Conservation (phyloP, 1,139 yeast species). For the Geotrichum reessii region DNA sequence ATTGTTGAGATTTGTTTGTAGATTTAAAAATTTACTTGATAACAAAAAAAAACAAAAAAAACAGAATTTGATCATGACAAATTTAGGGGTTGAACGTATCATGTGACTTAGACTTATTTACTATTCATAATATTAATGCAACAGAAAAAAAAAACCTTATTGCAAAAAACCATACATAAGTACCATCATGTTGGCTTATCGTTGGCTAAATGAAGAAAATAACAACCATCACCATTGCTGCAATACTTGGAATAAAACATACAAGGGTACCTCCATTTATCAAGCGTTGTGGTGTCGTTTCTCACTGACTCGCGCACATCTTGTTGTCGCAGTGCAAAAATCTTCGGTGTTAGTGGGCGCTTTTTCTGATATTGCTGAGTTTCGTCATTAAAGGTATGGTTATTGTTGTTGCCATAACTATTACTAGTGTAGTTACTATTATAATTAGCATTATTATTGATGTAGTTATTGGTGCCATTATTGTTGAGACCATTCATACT, state of each 20-base stretch:
- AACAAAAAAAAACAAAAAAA: background rate
- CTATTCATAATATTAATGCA: too few species aligned
- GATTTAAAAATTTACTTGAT: background rate
- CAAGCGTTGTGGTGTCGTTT: conserved; percentile 19
- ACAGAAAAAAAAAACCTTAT: too few species aligned
- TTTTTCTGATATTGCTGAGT: background rate
- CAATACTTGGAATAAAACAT: conserved; percentile 21
- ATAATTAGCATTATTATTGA: background rate
- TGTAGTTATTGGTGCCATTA: background rate
- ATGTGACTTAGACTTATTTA: background rate
- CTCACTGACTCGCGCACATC: conserved; percentile 25
- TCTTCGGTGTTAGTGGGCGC: conserved; percentile 3
- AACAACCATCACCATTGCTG: conserved; percentile 22
- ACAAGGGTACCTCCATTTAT: conserved; percentile 22
- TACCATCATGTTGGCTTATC: background rate
- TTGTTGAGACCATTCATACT: background rate
- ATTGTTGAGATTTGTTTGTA: background rate
- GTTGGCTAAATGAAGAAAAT: conserved; percentile 17
- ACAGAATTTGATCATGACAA: background rate
- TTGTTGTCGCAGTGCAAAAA: conserved; percentile 17
- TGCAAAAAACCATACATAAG: background rate
- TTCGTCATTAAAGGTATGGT: background rate
- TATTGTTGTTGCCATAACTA: background rate
- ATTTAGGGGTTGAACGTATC: background rate
- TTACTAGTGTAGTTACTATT: background rate